A percentile compares a stretch with the other conserved stretches of the same genome.
Evolutionary conservation across 1,284 basidiomycete species (phyloP).

Genomic region (Coniferiporia sulphurascens): DNA sequence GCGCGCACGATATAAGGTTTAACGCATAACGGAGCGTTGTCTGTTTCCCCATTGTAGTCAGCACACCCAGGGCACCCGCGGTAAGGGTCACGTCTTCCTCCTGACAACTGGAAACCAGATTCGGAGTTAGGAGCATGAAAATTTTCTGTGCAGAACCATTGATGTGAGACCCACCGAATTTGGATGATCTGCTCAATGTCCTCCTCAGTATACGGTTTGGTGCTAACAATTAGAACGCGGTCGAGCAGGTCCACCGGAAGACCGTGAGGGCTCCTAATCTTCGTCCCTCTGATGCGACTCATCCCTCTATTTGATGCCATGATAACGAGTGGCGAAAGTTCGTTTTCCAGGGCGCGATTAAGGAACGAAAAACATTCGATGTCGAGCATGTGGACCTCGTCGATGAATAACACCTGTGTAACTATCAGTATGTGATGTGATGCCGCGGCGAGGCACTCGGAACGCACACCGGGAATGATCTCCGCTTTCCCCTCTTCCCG

Average conservation of each 20-base stretch:
- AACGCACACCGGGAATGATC: conserved; percentile 90
- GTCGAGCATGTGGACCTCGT: conserved; percentile 99
- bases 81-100: conserved; percentile 94
- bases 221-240: conserved; percentile 93
- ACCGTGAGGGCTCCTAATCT: conserved; percentile 91
- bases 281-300: conserved; percentile 92
- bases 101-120: conserved; percentile 57
- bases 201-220: conserved; percentile 79
- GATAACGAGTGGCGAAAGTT: conserved; percentile 91
- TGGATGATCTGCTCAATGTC: conserved; percentile 91
- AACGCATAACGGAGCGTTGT: conserved; percentile 89
- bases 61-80: conserved; percentile 67
- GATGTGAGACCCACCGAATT: conserved; percentile 59
- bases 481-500: conserved; percentile 98
- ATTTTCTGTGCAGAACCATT: neutral
- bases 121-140: neutral
- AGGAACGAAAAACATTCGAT: conserved; percentile 99
- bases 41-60: conserved; percentile 82
- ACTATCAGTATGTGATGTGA: neutral
- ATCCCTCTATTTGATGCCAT: conserved; percentile 98
- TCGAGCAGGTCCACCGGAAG: conserved; percentile 94
- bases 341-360: conserved; percentile 92
- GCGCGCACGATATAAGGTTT: conserved; percentile 88
- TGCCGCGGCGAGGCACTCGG: conserved; percentile 3
- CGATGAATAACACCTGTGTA: conserved; percentile 79